phyloP scores from a whole-genome alignment of 768 basidiomycete species.

The Phylloporus arenicola region DNA sequence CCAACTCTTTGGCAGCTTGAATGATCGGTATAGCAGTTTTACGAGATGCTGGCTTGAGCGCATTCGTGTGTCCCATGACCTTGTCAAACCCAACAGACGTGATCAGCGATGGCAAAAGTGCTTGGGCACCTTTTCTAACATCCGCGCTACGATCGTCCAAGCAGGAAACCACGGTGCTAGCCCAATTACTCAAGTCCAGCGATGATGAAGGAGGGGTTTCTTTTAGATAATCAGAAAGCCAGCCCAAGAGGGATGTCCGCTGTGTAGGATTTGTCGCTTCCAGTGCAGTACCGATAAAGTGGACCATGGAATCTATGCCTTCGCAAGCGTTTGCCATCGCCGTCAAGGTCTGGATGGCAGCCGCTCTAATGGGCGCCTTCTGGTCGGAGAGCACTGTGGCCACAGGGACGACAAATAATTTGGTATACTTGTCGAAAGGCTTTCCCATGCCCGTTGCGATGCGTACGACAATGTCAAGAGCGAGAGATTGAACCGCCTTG shows the following conservation, averaged over 20 bases:
- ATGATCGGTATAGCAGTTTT: conserved; percentile 81
- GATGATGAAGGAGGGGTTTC: conserved; percentile 48
- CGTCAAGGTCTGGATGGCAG: conserved; percentile 72
- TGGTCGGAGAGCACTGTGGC: conserved; percentile 88
- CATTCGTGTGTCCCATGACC: conserved; percentile 79
- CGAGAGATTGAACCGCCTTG: conserved; percentile 85
- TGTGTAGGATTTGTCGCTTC: conserved; percentile 87
- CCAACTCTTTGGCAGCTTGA: conserved; percentile 64
- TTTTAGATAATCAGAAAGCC: conserved; percentile 78
- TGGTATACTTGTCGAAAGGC: conserved; percentile 85
- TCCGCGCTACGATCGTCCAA: conserved; percentile 90
- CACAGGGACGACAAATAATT: conserved; percentile 70
- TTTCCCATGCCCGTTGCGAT: conserved; percentile 94
- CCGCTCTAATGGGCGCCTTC: conserved; percentile 78
- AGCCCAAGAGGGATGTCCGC: conserved; percentile 70
- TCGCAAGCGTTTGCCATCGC: conserved; percentile 83
- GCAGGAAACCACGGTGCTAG: conserved; percentile 58
- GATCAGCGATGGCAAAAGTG: conserved; percentile 72
- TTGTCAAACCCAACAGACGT: conserved; percentile 72
- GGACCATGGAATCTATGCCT: conserved; percentile 75
- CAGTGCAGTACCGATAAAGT: conserved; percentile 71
- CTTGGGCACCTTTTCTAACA: conserved; percentile 87
- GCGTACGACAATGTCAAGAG: conserved; percentile 84
- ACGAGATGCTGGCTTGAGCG: conserved; percentile 88
- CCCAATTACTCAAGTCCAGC: conserved; percentile 70